A percentile compares a stretch with the other conserved stretches of the same genome.
phyloP scores from a whole-genome alignment of 2,329 filamentous ascomycete species.

The Orbilia javanica region DNA sequence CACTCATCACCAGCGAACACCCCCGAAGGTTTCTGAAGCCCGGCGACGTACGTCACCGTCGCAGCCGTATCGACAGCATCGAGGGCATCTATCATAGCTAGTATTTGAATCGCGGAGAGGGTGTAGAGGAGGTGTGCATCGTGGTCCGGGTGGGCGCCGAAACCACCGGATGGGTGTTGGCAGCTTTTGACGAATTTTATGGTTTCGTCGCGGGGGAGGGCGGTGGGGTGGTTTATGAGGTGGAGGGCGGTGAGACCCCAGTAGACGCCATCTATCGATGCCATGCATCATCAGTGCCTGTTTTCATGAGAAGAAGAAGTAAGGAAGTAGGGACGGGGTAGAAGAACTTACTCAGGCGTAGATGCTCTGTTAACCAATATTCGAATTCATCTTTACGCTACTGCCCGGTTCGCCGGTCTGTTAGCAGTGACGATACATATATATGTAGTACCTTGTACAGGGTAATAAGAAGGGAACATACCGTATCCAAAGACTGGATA shows the following conservation, averaged over 20 bases:
- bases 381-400: constrained; percentile 86
- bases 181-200: constrained; percentile 97
- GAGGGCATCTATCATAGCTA: constrained; percentile 86
- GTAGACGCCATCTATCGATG: constrained; percentile 84
- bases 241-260: constrained; percentile 94
- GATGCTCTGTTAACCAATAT: constrained; percentile 97
- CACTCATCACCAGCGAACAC: constrained; percentile 95
- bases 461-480: constrained; percentile 67
- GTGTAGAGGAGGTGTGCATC: constrained; percentile 97
- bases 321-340: background rate
- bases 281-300: too few species aligned
- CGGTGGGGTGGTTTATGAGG: constrained; percentile 83
- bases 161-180: constrained; percentile 76
- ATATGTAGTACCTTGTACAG: constrained; percentile 64
- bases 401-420: constrained; percentile 16
- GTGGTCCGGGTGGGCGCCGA: constrained; percentile 92
- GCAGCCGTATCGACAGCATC: constrained; percentile 77
- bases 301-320: too few species aligned
- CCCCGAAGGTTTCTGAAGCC: constrained; percentile 70
- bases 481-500: constrained; percentile 89
- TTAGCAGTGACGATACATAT: constrained; percentile 1
- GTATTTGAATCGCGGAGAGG: constrained; percentile 91
- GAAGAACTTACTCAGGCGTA: constrained; percentile 75
- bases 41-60: constrained; percentile 55
- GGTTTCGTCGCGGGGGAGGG: constrained; percentile 81